These are phyloP conservation scores for Cercospora janseana DNA, from an alignment of 2,329 filamentous ascomycete species.

Conservation along the genomic window DNA sequence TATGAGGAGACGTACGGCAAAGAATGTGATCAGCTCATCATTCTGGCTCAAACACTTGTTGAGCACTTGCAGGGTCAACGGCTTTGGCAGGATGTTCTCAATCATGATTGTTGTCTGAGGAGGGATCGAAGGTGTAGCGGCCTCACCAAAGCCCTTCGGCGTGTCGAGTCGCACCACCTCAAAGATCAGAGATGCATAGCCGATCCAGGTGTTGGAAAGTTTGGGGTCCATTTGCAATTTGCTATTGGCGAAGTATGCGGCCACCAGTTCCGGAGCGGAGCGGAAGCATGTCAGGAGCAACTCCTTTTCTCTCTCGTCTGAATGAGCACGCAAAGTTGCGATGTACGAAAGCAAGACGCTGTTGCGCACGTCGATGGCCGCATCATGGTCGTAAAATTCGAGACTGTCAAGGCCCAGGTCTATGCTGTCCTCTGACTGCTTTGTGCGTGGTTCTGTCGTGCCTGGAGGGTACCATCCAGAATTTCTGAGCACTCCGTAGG, in stretches of 20 bases:
- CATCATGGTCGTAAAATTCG: constrained; percentile 59
- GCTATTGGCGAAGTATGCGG: constrained; percentile 80
- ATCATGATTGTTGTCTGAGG: constrained; percentile 77
- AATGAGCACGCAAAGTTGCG: constrained; percentile 77
- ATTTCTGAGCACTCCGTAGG: constrained; percentile 71
- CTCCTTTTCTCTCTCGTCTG: constrained; percentile 75
- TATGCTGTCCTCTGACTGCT: constrained; percentile 41
- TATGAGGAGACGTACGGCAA: constrained; percentile 75
- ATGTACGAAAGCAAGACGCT: constrained; percentile 74
- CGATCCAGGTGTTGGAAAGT: constrained; percentile 89
- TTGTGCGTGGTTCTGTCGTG: constrained; percentile 37
- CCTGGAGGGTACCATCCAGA: constrained; percentile 81
- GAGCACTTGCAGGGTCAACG: constrained; percentile 75
- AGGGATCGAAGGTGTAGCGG: constrained; percentile 60
- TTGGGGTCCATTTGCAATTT: constrained; percentile 88
- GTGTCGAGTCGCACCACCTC: constrained; percentile 73
- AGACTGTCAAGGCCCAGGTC: constrained; percentile 68
- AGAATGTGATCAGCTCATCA: constrained; percentile 77
- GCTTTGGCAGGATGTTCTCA: constrained; percentile 81
- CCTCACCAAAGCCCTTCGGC: constrained; percentile 68
- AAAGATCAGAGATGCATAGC: constrained; percentile 86
- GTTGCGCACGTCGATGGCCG: constrained; percentile 73
- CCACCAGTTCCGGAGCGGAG: constrained; percentile 78
- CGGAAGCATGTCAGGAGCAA: constrained; percentile 77
- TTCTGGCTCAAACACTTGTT: constrained; percentile 75